These are phyloP conservation scores for Themeda triandra DNA, from an alignment of 176 grass and related monocot species.

Conservation along the genomic window DNA sequence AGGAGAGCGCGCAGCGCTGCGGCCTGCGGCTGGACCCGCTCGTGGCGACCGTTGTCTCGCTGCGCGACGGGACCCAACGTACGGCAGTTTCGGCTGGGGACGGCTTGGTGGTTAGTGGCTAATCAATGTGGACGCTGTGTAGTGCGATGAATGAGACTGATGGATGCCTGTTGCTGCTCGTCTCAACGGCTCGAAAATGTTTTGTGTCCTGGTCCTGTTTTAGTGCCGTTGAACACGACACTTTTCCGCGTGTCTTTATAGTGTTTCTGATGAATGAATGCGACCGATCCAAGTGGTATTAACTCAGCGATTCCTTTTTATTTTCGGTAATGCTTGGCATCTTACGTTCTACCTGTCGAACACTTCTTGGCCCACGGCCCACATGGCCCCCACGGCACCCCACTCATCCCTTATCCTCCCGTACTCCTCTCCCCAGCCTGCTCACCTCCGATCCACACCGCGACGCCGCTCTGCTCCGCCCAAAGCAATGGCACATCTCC, in stretches of 20 bases:
- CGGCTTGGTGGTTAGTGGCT: constrained; percentile 17
- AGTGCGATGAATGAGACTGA: background rate
- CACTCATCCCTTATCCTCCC: no score
- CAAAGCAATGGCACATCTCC: no score
- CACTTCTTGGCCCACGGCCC: no score
- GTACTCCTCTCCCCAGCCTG: no score
- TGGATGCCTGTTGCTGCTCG: background rate
- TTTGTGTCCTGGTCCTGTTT: background rate
- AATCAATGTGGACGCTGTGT: constrained; percentile 4
- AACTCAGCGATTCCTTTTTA: background rate
- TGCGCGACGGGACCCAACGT: background rate
- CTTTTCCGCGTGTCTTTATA: background rate
- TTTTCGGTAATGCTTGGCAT: no score
- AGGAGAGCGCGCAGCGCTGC: no score
- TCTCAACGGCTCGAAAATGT: constrained; percentile 34
- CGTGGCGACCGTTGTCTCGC: constrained; percentile 26
- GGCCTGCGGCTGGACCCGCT: no score
- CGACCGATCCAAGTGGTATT: background rate
- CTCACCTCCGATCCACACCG: no score
- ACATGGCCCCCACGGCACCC: no score
- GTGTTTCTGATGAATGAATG: background rate
- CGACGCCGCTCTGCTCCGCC: no score
- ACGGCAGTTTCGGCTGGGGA: background rate
- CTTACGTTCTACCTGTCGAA: no score
- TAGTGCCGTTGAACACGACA: background rate